Evolutionary conservation across 2,329 filamentous ascomycete species (phyloP).

Genomic region (Fusarium setosum): DNA sequence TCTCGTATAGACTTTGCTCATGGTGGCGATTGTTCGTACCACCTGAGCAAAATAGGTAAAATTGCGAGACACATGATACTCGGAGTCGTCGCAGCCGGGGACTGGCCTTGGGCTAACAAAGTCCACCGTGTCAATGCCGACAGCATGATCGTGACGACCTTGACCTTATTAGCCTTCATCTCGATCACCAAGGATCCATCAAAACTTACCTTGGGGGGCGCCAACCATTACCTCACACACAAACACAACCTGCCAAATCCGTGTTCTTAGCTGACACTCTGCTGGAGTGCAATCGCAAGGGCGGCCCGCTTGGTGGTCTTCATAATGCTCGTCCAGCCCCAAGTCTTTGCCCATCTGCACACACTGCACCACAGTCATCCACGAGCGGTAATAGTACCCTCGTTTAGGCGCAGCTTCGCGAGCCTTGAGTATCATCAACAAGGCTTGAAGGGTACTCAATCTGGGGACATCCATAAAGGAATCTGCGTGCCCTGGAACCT

Average conservation of each 20-base stretch:
- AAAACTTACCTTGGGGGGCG: slow-evolving; percentile 78
- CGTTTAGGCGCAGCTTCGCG: slow-evolving; percentile 91
- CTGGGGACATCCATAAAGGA: slow-evolving; percentile 94
- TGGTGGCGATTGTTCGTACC: slow-evolving; percentile 80
- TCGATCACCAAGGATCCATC: neutral
- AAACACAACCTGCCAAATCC: slow-evolving; percentile 91
- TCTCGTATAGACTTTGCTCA: slow-evolving; percentile 79
- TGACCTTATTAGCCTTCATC: slow-evolving; percentile 23
- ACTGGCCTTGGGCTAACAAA: slow-evolving; percentile 73
- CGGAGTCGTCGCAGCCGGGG: slow-evolving; percentile 77
- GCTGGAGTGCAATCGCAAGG: slow-evolving; percentile 74
- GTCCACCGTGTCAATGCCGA: slow-evolving; percentile 81
- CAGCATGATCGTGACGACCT: slow-evolving; percentile 83
- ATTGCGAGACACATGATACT: slow-evolving; percentile 83
- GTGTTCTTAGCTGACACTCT: slow-evolving; percentile 86
- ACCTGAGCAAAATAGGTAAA: slow-evolving; percentile 85
- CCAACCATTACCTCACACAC: slow-evolving; percentile 93
- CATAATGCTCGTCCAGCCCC: slow-evolving; percentile 87
- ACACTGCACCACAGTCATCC: slow-evolving; percentile 94
- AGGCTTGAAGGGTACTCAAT: slow-evolving; percentile 89
- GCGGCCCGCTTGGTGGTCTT: slow-evolving; percentile 78
- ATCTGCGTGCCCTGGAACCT: slow-evolving; percentile 79
- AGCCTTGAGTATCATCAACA: slow-evolving; percentile 89
- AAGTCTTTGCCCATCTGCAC: slow-evolving; percentile 94
- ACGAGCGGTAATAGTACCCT: slow-evolving; percentile 96